phyloP scores from a whole-genome alignment of 495 filamentous ascomycete species.

The Talaromyces thailandensis region DNA sequence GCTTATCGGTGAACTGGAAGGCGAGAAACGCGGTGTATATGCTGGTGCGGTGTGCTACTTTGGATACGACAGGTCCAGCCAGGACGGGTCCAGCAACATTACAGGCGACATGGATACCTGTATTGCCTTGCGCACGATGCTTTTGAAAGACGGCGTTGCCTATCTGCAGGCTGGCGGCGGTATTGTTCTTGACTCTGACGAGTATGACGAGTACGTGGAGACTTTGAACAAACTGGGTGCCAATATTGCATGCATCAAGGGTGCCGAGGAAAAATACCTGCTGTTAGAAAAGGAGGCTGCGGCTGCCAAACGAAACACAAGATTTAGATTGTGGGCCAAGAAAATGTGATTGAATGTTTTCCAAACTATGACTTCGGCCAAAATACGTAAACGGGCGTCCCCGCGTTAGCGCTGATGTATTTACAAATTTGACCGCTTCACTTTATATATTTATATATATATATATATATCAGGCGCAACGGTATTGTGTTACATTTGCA shows the following conservation, averaged over 20 bases:
- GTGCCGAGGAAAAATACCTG: slow-evolving; percentile 70
- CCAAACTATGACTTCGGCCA: not conserved
- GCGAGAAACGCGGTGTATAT: slow-evolving; percentile 93
- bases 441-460: no score
- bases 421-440: not conserved
- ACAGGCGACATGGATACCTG: slow-evolving; percentile 97
- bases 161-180: slow-evolving; percentile 96
- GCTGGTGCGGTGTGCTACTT: slow-evolving; percentile 90
- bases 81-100: slow-evolving; percentile 27
- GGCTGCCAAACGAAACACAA: not conserved
- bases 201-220: slow-evolving; percentile 91
- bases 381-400: not conserved
- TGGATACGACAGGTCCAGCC: slow-evolving; percentile 31
- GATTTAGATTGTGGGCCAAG: not conserved
- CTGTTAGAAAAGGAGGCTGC: slow-evolving; percentile 28
- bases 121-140: slow-evolving; percentile 92
- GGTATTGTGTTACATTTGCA: no score
- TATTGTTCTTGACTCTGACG: slow-evolving; percentile 97
- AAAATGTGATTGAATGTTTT: not conserved
- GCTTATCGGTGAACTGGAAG: slow-evolving; percentile 87
- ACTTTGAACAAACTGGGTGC: slow-evolving; percentile 96
- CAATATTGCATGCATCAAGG: slow-evolving; percentile 77
- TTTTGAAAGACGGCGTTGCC: slow-evolving; percentile 82
- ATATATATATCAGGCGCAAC: no score
- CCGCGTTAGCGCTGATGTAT: not conserved